A percentile compares a stretch with the other conserved stretches of the same genome.
These are phyloP conservation scores for Peronospora destructor DNA, from an alignment of 352 stramenopile species.

Conservation along the genomic window DNA sequence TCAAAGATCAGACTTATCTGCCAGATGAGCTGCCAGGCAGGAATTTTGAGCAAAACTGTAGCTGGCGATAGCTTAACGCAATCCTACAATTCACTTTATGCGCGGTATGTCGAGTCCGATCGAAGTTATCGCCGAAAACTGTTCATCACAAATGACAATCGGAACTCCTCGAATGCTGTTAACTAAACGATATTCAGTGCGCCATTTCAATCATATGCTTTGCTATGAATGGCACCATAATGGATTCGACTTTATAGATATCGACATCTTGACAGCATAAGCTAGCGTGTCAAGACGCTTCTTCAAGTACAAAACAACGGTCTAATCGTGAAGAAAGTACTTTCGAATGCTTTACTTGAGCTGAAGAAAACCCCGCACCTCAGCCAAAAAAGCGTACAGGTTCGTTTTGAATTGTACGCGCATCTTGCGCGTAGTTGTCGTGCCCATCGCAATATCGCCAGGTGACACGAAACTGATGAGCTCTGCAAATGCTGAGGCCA, in stretches of 20 bases:
- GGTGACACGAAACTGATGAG: constrained; percentile 63
- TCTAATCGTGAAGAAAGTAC: constrained; percentile 5
- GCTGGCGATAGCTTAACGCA: too few relatives aligned
- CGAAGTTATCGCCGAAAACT: too few relatives aligned
- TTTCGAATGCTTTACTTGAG: constrained; percentile 41
- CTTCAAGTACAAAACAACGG: neutral
- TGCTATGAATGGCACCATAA: constrained; percentile 23
- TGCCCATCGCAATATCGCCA: constrained; percentile 53
- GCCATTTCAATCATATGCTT: too few relatives aligned
- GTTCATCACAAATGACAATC: too few relatives aligned
- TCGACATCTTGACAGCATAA: constrained; percentile 12
- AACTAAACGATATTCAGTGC: too few relatives aligned
- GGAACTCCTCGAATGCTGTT: too few relatives aligned
- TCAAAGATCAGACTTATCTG: constrained; percentile 81
- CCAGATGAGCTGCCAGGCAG: constrained; percentile 54
- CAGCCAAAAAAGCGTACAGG: constrained; percentile 71
- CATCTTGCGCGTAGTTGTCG: constrained; percentile 58
- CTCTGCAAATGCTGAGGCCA: constrained; percentile 53
- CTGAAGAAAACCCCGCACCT: constrained; percentile 77
- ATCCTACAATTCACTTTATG: too few relatives aligned
- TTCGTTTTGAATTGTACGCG: constrained; percentile 76
- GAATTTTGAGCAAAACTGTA: too few relatives aligned
- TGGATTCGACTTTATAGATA: constrained; percentile 18
- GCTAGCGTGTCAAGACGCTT: neutral
- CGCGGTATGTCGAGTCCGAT: too few relatives aligned